Conservation (phyloP, 2,329 filamentous ascomycete species). For the Ramularia endophylla region DNA sequence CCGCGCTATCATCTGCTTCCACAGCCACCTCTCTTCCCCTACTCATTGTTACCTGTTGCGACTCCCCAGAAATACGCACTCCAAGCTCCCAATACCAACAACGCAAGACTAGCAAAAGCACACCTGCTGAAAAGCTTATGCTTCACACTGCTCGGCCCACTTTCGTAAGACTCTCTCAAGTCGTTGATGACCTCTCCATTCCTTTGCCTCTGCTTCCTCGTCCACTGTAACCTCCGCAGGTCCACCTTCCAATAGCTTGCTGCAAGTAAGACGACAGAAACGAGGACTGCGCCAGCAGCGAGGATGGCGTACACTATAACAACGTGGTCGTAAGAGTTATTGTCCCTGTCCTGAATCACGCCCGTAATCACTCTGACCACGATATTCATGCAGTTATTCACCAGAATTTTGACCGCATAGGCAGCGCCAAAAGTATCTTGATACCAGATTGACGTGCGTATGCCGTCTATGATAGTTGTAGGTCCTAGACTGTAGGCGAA, state of each 20-base stretch:
- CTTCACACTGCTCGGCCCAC: conserved; percentile 27
- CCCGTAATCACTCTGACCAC: conserved; percentile 54
- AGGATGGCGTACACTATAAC: conserved; percentile 53
- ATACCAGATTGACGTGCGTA: conserved; percentile 55
- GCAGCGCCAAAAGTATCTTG: conserved; percentile 56
- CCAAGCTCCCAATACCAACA: conserved; percentile 50
- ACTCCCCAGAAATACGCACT: conserved; percentile 56
- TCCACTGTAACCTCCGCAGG: conserved; percentile 52
- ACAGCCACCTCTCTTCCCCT: no score
- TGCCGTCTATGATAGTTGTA: conserved; percentile 55
- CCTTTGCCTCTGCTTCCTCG: conserved; percentile 46
- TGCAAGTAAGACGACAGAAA: conserved; percentile 38
- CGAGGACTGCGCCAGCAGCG: conserved; percentile 44
- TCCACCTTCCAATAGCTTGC: conserved; percentile 37
- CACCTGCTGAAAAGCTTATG: conserved; percentile 33
- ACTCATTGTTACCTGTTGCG: conserved; percentile 46
- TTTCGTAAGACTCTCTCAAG: conserved; percentile 39
- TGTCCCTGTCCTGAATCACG: conserved; percentile 52
- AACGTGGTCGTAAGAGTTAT: conserved; percentile 52
- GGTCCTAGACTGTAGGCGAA: conserved; percentile 52
- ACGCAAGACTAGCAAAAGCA: conserved; percentile 41
- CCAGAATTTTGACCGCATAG: conserved; percentile 55
- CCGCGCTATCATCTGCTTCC: no score
- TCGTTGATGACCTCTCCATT: conserved; percentile 41
- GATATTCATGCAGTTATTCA: conserved; percentile 60